Evolutionary conservation across 768 basidiomycete genomes (phyloP), one percentile per base, ranked within the genome.

Genomic region (Sarcodon sp.): DNA sequence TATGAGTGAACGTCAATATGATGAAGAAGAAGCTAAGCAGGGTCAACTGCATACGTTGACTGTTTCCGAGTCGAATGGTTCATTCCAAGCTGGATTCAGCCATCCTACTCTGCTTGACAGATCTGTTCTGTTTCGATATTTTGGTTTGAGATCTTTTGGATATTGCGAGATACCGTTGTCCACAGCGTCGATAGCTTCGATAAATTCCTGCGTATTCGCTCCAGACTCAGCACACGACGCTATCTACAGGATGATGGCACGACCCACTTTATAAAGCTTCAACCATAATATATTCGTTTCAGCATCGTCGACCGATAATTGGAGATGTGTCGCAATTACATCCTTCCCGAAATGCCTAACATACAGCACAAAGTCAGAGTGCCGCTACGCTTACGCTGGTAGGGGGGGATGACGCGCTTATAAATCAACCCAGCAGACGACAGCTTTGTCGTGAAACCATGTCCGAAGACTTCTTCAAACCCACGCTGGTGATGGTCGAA

Each of bases 401-500:
- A 34, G 16, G 48, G 11, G 35, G 45, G 16, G 1, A 16, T 11
- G 9, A 65, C 79, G 49, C 56, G 89, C 94, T 98, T 99, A 78
- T 94, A 98, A 33, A 99, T 75, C 54, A 99, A 68, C 11, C 94
- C 94, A 1, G 94, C 94, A 12, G 86, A 89, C 16, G 84, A 87
- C 33, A 99, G 66, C 67, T 98, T 99, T 48, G 90, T 97, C 16
- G 65, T 66, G 59, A 87, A 91, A 8, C 86, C 90, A 54, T 84
- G 70, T 2, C 91, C 94, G 60, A 99, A 96, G 21, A 87, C 76
- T 60, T 94, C 87, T 6, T 69, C 71, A 63, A 99, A 99, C 0
- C 86, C 92, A 37, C 93, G 79, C 59, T 99, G 94, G 60, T 99
- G 94, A 60, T 99, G 94, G 64, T 99, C 94, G 62, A 90, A 99